Evolutionary conservation across 2,329 filamentous ascomycete species (phyloP), one percentile per base, ranked within the genome.

Genomic region (Alternaria metachromatica): DNA sequence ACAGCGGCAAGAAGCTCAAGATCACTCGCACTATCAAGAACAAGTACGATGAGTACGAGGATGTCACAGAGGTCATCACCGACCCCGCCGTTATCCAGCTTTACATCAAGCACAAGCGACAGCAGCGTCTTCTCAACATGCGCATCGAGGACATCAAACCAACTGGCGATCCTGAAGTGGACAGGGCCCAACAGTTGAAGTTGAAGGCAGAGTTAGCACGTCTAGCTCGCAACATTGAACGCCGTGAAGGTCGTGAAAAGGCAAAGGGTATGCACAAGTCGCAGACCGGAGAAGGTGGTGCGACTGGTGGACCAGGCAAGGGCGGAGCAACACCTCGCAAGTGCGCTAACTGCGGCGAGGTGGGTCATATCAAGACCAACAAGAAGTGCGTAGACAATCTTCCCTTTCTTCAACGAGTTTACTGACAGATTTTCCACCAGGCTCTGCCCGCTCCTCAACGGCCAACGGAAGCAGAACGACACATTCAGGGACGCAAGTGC

Each of bases 301-400:
- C 83, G 20, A 80, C 83, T 2, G 82, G 82, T 5, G 82, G 82
- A 6, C 78, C 79, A 15, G 78, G 77, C 48, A 83, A 83, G 56
- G 78, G 78, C 30, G 85, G 84, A 37, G 85, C 85, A 48, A 90
- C 88, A 11, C 85, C 87, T 60, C 88, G 96, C 74, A 98, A 98
- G 84, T 99, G 96, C 82, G 96, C 96, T 70, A 98, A 97, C 81
- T 99, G 96, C 82, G 96, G 96, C 55, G 92, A 96, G 80, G 92
- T 97, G 58, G 96, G 96, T 30, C 96, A 99, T 77, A 99, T 99
- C 85, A 97, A 97, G 82, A 98, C 95, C 51, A 98, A 98, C 85
- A 97, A 97, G 84, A 98, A 97, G 93, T 96, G 64, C 54, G 71
- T 53, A 21, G 33, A 23, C 30, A 21, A 46, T 13, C 37, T 12